phyloP scores from a whole-genome alignment of 352 stramenopile species.

The Phytophthora brassicae region DNA sequence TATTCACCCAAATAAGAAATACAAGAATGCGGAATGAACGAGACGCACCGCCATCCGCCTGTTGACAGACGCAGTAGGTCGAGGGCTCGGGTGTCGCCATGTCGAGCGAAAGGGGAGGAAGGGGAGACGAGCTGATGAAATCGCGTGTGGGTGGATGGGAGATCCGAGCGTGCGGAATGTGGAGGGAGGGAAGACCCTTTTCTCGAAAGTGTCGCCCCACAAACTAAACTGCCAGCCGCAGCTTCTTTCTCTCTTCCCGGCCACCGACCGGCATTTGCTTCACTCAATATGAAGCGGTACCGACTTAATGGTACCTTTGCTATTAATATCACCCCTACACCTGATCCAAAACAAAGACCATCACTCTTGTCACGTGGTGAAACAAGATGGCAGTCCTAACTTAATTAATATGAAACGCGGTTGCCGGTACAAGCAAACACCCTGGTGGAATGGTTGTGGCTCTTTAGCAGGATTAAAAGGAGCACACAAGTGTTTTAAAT shows the following conservation, averaged over 20 bases:
- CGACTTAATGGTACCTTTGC: background rate
- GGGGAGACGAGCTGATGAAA: background rate
- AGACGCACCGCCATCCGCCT: conserved; percentile 69
- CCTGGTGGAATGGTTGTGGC: too few relatives aligned
- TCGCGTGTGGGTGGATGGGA: too few relatives aligned
- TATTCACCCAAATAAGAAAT: background rate
- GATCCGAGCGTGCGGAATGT: background rate
- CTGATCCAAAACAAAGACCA: background rate
- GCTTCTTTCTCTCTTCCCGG: background rate
- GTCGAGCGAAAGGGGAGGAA: background rate
- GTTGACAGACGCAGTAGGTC: conserved; percentile 86
- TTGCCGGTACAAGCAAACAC: too few relatives aligned
- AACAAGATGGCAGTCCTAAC: too few relatives aligned
- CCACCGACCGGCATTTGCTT: conserved; percentile 1
- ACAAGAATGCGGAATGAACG: background rate
- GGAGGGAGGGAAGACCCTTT: background rate
- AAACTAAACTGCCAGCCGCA: background rate
- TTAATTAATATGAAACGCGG: too few relatives aligned
- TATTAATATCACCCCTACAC: background rate
- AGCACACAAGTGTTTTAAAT: too few relatives aligned
- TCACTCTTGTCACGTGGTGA: background rate
- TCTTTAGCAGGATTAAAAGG: too few relatives aligned
- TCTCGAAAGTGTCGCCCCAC: background rate
- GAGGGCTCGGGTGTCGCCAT: conserved; percentile 48
- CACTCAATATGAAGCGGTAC: conserved; percentile 1